phyloP scores from a whole-genome alignment of 352 stramenopile species.

The Thalassiosira hispida region DNA sequence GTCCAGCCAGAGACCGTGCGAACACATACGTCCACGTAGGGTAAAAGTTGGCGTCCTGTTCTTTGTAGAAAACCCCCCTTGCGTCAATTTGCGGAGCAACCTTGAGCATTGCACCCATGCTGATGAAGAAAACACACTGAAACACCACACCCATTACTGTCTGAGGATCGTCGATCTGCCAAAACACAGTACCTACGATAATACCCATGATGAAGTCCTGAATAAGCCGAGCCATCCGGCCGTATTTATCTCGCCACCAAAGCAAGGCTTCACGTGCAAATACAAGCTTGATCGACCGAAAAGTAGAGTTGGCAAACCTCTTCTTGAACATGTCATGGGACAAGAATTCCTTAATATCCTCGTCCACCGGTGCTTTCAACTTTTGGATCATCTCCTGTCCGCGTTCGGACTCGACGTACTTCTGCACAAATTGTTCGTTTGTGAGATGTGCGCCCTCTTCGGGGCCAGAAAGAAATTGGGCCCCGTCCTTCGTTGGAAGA shows the following conservation, averaged over 20 bases:
- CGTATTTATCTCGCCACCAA: constrained; percentile 69
- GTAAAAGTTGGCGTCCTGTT: constrained; percentile 85
- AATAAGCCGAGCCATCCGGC: constrained; percentile 48
- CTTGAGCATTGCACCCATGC: constrained; percentile 86
- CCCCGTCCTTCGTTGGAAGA: constrained; percentile 68
- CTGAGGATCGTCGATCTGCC: constrained; percentile 62
- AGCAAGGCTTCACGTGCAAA: constrained; percentile 59
- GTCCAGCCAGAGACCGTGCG: constrained; percentile 61
- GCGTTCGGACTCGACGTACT: constrained; percentile 53
- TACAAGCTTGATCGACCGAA: constrained; percentile 56
- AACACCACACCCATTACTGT: constrained; percentile 89
- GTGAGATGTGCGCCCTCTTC: constrained; percentile 58
- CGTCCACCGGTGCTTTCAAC: constrained; percentile 29
- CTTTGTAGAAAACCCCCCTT: constrained; percentile 86
- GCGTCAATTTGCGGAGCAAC: constrained; percentile 86
- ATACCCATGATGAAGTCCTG: constrained; percentile 70
- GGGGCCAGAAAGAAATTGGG: constrained; percentile 44
- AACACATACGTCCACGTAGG: constrained; percentile 83
- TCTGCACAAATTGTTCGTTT: constrained; percentile 70
- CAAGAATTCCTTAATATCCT: constrained; percentile 8
- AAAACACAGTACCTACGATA: constrained; percentile 73
- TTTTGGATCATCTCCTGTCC: constrained; percentile 53
- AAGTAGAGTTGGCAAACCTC: constrained; percentile 57
- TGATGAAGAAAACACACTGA: constrained; percentile 88
- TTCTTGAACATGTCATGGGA: constrained; percentile 28